Base-by-base conservation (phyloP, 352 stramenopile genomes). In the Phytophthora capsici region DNA sequence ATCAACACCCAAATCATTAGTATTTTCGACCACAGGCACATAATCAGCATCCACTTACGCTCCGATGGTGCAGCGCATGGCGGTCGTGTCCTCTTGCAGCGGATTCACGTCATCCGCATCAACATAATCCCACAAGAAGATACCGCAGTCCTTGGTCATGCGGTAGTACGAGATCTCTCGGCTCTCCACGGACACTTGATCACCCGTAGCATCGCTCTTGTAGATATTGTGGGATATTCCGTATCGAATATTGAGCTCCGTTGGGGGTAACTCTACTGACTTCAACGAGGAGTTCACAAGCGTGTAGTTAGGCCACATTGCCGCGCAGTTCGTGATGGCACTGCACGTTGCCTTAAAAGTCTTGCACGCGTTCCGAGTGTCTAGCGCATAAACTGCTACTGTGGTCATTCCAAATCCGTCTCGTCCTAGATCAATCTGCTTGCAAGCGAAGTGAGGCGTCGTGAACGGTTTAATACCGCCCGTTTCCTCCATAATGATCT, bases 41-140 rank as follows among this genome's bases (percentile, higher is more conserved):
- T 6, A 58, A 25, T 63, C 19, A 13, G 69, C 63, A 32, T 38
- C 49, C 6, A 86, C 70, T 20, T 52, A 80, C 57, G 62, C 71
- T 53, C 65, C 69, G 12, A 73, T 70, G 2, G 62, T 72, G 40
- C 71, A 61, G 34, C 76, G 63, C 34, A 48, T 58, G 26, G 57
- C 32, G 8, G 49, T 51, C 12, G 62, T 73, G 10, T 63, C 41
- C 22, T 56, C 34, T 6, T 45, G 36, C 1, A 77, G 28, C 10
- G 62, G 66, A 47, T 76, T 54, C 52, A 62, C 22, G 23, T 78
- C 71, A 22, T 78, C 71, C 3, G 58, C 45, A 58, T 78, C 71
- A 9, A 78, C 66, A 37, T 66, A 78, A 59, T 78, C 71, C 61
- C 63, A 78, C 8, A 75, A 47, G 20, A 76, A 68, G 44, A 75